Evolutionary conservation across 176 grass and related monocot genomes (phyloP).

Genomic region (Avena sativa): DNA sequence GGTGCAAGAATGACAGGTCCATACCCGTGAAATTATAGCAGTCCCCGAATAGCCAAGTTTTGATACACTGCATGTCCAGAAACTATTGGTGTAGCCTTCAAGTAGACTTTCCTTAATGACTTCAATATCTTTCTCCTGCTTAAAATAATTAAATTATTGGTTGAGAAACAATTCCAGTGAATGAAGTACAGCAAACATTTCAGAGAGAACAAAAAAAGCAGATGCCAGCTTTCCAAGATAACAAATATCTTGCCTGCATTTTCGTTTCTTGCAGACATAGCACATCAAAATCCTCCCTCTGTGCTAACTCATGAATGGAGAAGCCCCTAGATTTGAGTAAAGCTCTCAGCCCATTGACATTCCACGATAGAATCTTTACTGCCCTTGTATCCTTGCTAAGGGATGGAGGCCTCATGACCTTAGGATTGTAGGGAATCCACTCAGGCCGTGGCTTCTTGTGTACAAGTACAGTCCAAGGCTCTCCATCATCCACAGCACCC

Average conservation of each 20-base stretch:
- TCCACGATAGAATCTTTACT: constrained; percentile 90
- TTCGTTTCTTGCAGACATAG: constrained; percentile 97
- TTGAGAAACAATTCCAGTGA: constrained; percentile 17
- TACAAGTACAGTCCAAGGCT: constrained; percentile 86
- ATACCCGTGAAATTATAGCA: constrained; percentile 93
- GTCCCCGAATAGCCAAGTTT: constrained; percentile 96
- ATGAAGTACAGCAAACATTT: constrained; percentile 2
- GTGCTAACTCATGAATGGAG: constrained; percentile 72
- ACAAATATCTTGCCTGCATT: constrained; percentile 70
- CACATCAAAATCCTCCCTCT: constrained; percentile 96
- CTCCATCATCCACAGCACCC: constrained; percentile 37
- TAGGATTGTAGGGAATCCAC: constrained; percentile 93
- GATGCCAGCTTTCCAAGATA: background rate
- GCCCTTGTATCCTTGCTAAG: constrained; percentile 65
- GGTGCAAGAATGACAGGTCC: constrained; percentile 5
- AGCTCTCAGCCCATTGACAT: constrained; percentile 94
- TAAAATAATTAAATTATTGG: constrained; percentile 35
- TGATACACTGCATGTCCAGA: constrained; percentile 94
- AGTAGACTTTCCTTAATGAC: constrained; percentile 76
- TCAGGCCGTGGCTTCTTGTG: constrained; percentile 82
- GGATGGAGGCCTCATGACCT: constrained; percentile 75
- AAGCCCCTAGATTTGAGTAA: constrained; percentile 78
- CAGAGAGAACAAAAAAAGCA: constrained; percentile 37
- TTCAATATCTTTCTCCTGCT: constrained; percentile 94
- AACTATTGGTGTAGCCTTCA: constrained; percentile 92